Conservation (phyloP, 164 flowering plant genomes). For the Vitis labrusca region DNA sequence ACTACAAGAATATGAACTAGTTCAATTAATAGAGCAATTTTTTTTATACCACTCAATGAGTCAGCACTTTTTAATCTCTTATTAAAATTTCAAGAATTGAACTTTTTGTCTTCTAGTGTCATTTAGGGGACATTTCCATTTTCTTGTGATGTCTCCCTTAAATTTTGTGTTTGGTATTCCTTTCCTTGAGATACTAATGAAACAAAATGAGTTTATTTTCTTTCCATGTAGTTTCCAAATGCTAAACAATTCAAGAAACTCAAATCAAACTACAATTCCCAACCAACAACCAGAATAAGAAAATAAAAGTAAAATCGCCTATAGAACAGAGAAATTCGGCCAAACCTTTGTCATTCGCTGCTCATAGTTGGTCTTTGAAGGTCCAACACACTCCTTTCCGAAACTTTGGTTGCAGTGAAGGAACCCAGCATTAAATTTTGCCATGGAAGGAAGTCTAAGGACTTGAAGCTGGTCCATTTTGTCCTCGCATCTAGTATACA, state of each 20-base stretch:
- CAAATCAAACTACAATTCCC: background rate
- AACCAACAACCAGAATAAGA: background rate
- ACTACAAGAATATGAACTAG: background rate
- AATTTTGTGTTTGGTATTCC: no score
- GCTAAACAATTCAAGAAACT: no score
- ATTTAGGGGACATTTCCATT: no score
- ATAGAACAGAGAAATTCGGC: background rate
- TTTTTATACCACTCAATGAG: no score
- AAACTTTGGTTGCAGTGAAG: conserved; percentile 92
- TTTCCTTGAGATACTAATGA: no score
- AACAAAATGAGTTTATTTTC: no score
- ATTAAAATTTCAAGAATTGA: no score
- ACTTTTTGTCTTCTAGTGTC: no score
- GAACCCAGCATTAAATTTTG: conserved; percentile 97
- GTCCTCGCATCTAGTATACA: conserved; percentile 85
- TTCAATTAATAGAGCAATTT: background rate
- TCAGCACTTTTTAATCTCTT: no score
- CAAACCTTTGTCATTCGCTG: conserved; percentile 84
- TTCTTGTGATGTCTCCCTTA: no score
- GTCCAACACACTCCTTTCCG: conserved; percentile 87
- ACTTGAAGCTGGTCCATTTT: conserved; percentile 97
- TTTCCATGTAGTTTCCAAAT: no score
- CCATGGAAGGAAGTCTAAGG: conserved; percentile 96
- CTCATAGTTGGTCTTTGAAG: conserved; percentile 80
- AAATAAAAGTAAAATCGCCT: background rate